Base-by-base conservation (phyloP, 169 alveolate species). In the Plasmodium cynomolgi region DNA sequence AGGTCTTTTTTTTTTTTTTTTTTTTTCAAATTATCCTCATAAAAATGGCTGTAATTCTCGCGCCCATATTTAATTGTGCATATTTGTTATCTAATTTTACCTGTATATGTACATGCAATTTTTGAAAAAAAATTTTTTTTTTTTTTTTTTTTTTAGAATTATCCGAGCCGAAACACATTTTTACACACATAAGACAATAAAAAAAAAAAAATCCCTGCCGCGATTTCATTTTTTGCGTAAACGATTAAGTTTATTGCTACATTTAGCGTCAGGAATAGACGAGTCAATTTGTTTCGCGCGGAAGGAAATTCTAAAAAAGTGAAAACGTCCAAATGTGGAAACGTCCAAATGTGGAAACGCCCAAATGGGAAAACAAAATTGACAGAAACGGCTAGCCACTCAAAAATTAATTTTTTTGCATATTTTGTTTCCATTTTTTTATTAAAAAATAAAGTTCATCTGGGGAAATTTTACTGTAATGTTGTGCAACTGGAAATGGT, bases 71-170 rank as follows among this genome's bases (percentile, higher is more conserved):
- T 29, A 68, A 7, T 68, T 68, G 77, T 68, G 15, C 77, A 68
- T 68, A 68, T 68, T 26, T 68, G 37, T 68, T 68, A 68, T 29
- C 77, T 23, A 68, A 26, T 68, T 68, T 68, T 26, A 26, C 41
- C 31, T 68, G 77, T n/a, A 68, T 50, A 17, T 29, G 74, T 58
- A 68, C 77, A 26, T 68, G 77, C 77, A 68, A 68, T 26, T 68
- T 68, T 68, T 68, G 41, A 68, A 68, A 68, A 26, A 68, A 26
- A 20, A 68, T 68, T 20, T 23, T 26, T 26, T 62, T n/a, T 29
- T 68, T 58, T 58, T 58, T 58, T 58, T 68, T 68, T 68, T 68
- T 68, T 68, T 68, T 29, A 68, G 77, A 68, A 68, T 68, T 68
- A 68, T 20, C 2, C 77, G 15, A 68, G 37, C 31, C 77, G n/a